These are phyloP conservation scores for Leccinum boreale DNA, from an alignment of 768 basidiomycete species.

Conservation along the genomic window DNA sequence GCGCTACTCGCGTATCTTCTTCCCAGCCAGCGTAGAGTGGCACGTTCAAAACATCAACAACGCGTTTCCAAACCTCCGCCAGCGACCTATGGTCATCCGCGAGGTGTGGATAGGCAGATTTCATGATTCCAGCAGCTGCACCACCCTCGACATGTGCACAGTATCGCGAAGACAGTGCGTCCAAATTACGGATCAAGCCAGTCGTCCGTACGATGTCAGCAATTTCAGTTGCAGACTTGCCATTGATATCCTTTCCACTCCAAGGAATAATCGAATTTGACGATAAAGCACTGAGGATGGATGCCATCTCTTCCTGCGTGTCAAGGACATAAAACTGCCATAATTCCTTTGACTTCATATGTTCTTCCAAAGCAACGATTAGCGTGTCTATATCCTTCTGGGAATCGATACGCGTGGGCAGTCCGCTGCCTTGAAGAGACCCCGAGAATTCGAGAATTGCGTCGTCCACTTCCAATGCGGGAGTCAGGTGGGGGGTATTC, in stretches of 20 bases:
- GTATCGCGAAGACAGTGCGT: conserved; percentile 61
- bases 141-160: conserved; percentile 59
- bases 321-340: conserved; percentile 97
- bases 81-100: conserved; percentile 48
- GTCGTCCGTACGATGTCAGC: conserved; percentile 58
- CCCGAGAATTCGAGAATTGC: conserved; percentile 81
- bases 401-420: conserved; percentile 69
- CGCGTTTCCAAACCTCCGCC: conserved; percentile 66
- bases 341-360: conserved; percentile 63
- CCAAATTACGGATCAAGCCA: conserved; percentile 56
- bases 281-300: conserved; percentile 39
- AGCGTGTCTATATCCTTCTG: conserved; percentile 67
- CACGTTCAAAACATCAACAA: conserved; percentile 87
- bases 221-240: conserved; percentile 61
- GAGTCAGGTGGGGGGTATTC: conserved; percentile 87
- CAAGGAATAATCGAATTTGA: conserved; percentile 47
- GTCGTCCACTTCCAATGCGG: conserved; percentile 90
- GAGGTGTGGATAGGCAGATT: conserved; percentile 58
- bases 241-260: conserved; percentile 55
- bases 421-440: conserved; percentile 56
- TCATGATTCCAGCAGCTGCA: conserved; percentile 71
- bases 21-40: conserved; percentile 86
- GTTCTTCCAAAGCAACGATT: conserved; percentile 56
- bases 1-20: conserved; percentile 70
- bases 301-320: conserved; percentile 54